Base-by-base conservation (phyloP, 495 filamentous ascomycete species). In the Aspergillus homomorphus region DNA sequence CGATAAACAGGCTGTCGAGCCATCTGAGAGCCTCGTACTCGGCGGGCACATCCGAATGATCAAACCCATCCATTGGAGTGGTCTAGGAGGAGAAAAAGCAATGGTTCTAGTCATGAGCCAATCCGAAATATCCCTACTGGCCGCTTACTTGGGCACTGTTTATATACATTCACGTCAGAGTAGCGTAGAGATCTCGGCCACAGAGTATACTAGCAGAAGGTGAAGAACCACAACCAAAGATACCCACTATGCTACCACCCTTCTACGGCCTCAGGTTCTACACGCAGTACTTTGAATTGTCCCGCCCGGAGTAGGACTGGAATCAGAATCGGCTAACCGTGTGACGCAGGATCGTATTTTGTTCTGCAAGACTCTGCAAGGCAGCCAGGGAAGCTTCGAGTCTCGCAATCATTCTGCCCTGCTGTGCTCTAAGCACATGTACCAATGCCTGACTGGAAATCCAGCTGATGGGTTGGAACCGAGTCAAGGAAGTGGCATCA, bases 21-120 rank as follows among this genome's bases (percentile, higher is more conserved):
- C 44, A 48, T 52, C 57, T 57, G 45, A 58, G 20, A 7, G 12
- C 46, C 20, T 43, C 19, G 42, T 65, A 61, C 43, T 59, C 58
- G 4, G 23, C 46, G 3, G 58, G 56, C 10, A 56, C 58, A 22
- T 33, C 30, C 23, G 49, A 54, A 44, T 26, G n/a, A n/a, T 54
- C 51, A 33, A 65, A 65, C 7, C 54, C 58, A 51, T 59, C 58
- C 58, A 65, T 63, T 45, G 19, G n/a, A 33, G 33, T 19, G 45
- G 20, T 5, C 24, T 22, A 26, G 45, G 9, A 21, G 33, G 10
- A 18, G 46, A 48, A 33, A 22, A 23, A 51, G 16, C 4, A 41
- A 20, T 33, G 18, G 18, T 16, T 33, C 21, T 53, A 16, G n/a
- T 21, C 7, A 19, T 53, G 28, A 12, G 8, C 12, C 33, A 19